Evolutionary conservation across 495 filamentous ascomycete species (phyloP), one percentile per base, ranked within the genome.

Genomic region (Thermochaetoides thermophila): DNA sequence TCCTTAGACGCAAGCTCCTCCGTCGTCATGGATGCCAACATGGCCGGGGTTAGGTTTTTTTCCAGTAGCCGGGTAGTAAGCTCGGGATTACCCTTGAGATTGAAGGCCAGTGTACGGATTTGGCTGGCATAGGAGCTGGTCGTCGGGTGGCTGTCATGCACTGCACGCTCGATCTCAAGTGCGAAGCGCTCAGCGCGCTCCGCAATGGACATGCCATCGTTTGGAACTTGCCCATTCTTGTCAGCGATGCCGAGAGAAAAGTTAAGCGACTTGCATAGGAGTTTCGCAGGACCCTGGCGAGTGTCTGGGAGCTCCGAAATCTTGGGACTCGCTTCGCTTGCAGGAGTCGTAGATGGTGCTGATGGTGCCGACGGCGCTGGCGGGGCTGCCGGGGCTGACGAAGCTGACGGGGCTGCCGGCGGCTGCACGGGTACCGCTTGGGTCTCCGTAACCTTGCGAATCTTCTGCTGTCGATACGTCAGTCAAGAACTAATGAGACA

Each of bases 1-100:
- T 96, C 84, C 53, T 92, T 81, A 38, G 81, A 86, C 6, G 83
- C 84, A 68, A 97, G 83, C 37, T 94, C 81, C 48, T 84, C 78
- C 1, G 78, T 65, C 7, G 71, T 73, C 87, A 97, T 95, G 35
- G 69, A 69, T 24, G 82, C 78, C 22, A 97, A 66, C 26, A 71
- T 72, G 14, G 76, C 65, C 1, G 84, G 66, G 3, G 76, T 71
- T 35, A 95, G 61, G 32, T 60, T 68, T 32, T 73, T 71, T 38
- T 64, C 68, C 17, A 95, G 66, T 24, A 97, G 59, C 29, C 80
- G 74, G 54, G 78, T 69, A 39, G 75, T 71, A 34, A 97, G 70
- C 40, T 79, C 73, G 38, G 69, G 51, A 51, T 97, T 97, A 51
- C 71, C 73, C 63, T 91, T 89, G 39, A 93, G 59, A 58, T 95